These are phyloP conservation scores for Fusarium armeniacum DNA, from an alignment of 2,329 filamentous ascomycete genomes.

Conservation along the genomic window DNA sequence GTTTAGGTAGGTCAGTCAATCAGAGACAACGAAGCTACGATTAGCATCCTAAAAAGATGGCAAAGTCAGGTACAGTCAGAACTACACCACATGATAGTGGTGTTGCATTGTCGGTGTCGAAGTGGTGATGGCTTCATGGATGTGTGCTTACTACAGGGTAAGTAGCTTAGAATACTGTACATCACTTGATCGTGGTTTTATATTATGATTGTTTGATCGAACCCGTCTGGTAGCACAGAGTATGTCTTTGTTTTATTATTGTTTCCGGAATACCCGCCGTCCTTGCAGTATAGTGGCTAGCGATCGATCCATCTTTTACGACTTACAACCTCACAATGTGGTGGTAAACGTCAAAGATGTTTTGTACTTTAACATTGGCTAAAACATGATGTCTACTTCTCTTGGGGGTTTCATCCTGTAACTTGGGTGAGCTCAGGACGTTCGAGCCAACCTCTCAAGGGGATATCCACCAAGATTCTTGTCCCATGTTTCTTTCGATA, in stretches of 20 bases:
- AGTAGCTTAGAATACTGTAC: no score
- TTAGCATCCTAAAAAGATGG: neutral
- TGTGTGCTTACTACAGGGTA: slow-evolving; percentile 2
- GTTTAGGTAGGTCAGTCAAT: neutral
- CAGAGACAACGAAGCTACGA: no score
- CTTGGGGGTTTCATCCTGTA: neutral
- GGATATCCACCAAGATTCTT: neutral
- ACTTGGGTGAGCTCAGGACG: neutral
- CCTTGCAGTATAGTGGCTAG: neutral
- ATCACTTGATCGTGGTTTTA: neutral
- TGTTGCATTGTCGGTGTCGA: neutral
- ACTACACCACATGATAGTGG: no score
- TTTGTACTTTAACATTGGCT: slow-evolving; percentile 31
- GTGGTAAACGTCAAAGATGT: neutral
- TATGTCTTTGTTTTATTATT: neutral
- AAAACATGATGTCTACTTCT: slow-evolving; percentile 29
- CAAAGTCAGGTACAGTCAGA: no score
- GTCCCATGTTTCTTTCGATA: neutral
- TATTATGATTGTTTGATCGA: neutral
- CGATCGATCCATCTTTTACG: neutral
- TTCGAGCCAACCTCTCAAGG: neutral
- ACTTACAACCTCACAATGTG: neutral
- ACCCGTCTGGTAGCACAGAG: neutral
- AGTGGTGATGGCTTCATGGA: slow-evolving; percentile 12
- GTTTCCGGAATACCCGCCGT: neutral